phyloP scores from a whole-genome alignment of 1,284 basidiomycete genomes.

The Thecaphora thlaspeos region DNA sequence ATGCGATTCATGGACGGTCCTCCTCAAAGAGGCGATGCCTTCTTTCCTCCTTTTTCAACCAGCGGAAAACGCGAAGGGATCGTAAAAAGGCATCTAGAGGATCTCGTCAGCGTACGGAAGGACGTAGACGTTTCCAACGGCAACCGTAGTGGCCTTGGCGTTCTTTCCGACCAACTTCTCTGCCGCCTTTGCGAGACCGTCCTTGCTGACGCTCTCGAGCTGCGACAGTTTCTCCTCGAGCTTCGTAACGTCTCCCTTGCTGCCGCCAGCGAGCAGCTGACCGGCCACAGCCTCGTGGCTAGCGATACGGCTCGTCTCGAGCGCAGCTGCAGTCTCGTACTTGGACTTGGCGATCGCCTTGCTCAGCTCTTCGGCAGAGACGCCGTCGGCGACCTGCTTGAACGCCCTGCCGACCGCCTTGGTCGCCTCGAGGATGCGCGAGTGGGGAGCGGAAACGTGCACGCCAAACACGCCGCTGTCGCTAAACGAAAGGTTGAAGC shows the following conservation, averaged over 20 bases:
- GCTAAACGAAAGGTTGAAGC: slow-evolving; percentile 53
- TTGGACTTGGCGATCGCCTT: slow-evolving; percentile 54
- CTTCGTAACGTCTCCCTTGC: slow-evolving; percentile 18
- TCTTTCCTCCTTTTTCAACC: no score
- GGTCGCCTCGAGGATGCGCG: slow-evolving; percentile 39
- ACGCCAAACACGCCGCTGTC: slow-evolving; percentile 53
- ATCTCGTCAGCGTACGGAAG: slow-evolving; percentile 56
- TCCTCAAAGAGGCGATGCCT: no score
- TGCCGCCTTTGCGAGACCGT: slow-evolving; percentile 31
- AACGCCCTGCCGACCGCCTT: slow-evolving; percentile 40
- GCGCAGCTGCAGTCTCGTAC: slow-evolving; percentile 42
- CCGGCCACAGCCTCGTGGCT: slow-evolving; percentile 42
- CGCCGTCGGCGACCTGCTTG: slow-evolving; percentile 43
- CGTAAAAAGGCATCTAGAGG: slow-evolving; percentile 23
- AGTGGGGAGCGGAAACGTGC: slow-evolving; percentile 46
- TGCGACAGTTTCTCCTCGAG: slow-evolving; percentile 36
- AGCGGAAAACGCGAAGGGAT: no score
- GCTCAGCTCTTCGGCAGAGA: slow-evolving; percentile 40
- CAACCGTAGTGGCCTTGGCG: slow-evolving; percentile 54
- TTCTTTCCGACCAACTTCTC: slow-evolving; percentile 43
- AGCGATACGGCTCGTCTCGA: slow-evolving; percentile 40
- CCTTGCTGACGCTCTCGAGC: slow-evolving; percentile 45
- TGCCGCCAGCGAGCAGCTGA: slow-evolving; percentile 40
- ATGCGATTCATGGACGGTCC: no score
- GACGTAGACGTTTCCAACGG: slow-evolving; percentile 50